Evolutionary conservation across 208 protist genomes (phyloP), one percentile per base, ranked within the genome.

Genomic region (Trypanosoma vivax): DNA sequence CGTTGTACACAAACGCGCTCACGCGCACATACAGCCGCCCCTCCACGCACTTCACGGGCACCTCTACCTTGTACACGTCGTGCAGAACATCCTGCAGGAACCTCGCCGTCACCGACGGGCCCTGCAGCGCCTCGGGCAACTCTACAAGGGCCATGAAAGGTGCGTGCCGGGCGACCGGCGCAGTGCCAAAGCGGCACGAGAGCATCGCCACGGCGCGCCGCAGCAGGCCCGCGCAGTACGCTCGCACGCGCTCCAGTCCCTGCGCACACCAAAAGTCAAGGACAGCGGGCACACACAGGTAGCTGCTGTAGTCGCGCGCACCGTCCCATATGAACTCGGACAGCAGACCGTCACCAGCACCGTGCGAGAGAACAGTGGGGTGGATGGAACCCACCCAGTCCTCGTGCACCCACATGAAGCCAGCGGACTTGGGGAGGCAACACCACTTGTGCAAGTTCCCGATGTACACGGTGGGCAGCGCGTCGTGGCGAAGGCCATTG

Each of bases 371-470:
- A 40, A 91, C 82, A 19, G 83, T 78, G 40, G 69, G 82, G 67
- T 73, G 74, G 40, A 92, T 66, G 25, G 46, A 43, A n/a, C 77
- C 65, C 35, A 63, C 43, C 34, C 64, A 56, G 7, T 65, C 66
- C 3, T 27, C 19, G 18, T 81, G 55, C 21, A 90, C 76, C 79
- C 82, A 93, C 62, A 95, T 76, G 58, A 90, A 92, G 30, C 84
- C 91, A n/a, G 61, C 76, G 5, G 88, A 81, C 66, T 93, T 92
- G 45, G 88, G 76, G 7, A 68, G 59, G 18, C 73, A 92, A 47
- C 92, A 82, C 88, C 91, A 96, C 65, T 96, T 96, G 74, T 96
- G 91, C 25, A 88, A 62, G 51, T 95, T 95, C 5, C 79, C 84
- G 13, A 89, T 72, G 67, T 87, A 94, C 4, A 88, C 56, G 33